Evolutionary conservation across 306 rosid genomes (phyloP).

Genomic region (Medicago lupulina): DNA sequence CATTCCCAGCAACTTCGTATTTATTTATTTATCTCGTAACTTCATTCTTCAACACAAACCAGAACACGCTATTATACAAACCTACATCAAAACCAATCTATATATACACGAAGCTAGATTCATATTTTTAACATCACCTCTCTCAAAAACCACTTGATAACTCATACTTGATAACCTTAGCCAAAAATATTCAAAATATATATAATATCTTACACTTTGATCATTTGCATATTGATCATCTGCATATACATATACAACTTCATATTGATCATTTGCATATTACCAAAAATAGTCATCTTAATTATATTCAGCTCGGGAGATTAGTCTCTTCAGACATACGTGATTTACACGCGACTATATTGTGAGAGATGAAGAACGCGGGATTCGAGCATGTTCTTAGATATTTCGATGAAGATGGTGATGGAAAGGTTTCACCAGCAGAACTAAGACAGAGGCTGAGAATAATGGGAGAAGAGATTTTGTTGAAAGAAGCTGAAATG

Average conservation of each 20-base stretch:
- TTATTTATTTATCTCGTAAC: not conserved
- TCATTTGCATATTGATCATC: too few relatives aligned
- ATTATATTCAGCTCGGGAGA: too few relatives aligned
- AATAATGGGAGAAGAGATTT: slow-evolving; percentile 55
- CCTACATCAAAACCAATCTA: slow-evolving; percentile 26
- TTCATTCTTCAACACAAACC: not conserved
- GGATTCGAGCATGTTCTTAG: slow-evolving; percentile 57
- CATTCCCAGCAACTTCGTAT: slow-evolving; percentile 35
- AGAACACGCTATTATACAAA: slow-evolving; percentile 1
- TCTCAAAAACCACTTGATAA: too few relatives aligned
- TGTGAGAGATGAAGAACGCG: slow-evolving; percentile 19
- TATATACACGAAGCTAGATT: not conserved
- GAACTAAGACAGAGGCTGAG: slow-evolving; percentile 62
- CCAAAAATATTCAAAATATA: not conserved
- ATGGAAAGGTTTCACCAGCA: slow-evolving; percentile 70
- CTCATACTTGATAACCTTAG: not conserved
- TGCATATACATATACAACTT: too few relatives aligned
- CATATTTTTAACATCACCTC: not conserved
- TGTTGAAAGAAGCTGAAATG: slow-evolving; percentile 59
- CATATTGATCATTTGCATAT: not conserved
- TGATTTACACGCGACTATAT: not conserved
- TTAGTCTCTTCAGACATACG: not conserved
- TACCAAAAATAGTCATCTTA: too few relatives aligned
- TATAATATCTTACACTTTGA: not conserved
- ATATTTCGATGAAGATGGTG: slow-evolving; percentile 87